A percentile compares a stretch with the other conserved stretches of the same genome.
Conservation (phyloP, 768 basidiomycete species). For the Serendipita indica region DNA sequence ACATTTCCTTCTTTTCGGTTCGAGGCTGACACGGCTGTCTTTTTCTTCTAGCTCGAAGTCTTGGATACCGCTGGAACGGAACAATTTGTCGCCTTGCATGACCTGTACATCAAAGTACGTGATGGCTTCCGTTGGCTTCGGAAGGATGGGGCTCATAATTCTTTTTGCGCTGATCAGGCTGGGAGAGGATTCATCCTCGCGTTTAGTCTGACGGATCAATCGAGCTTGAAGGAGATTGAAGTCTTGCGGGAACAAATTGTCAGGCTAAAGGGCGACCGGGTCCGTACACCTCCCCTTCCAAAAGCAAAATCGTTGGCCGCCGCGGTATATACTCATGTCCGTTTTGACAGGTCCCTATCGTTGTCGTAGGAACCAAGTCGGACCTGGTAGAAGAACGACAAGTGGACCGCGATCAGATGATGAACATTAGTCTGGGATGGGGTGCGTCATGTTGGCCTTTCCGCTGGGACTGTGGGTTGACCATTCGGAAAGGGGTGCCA, state of each 20-base stretch:
- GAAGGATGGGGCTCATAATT: not conserved
- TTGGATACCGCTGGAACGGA: constrained; percentile 78
- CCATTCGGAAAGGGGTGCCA: constrained; percentile 38
- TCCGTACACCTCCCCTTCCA: not conserved
- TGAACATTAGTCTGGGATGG: constrained; percentile 13
- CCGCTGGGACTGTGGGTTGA: constrained; percentile 20
- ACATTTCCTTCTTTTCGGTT: too few species aligned
- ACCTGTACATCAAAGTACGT: constrained; percentile 48
- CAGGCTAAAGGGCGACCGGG: constrained; percentile 45
- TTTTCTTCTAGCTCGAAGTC: constrained; percentile 48
- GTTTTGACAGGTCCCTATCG: constrained; percentile 44
- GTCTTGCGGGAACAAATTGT: constrained; percentile 68
- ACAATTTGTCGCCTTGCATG: constrained; percentile 67
- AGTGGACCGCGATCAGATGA: constrained; percentile 31
- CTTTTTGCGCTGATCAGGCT: not conserved
- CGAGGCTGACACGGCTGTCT: not conserved
- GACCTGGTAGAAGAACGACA: constrained; percentile 72
- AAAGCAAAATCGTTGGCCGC: not conserved
- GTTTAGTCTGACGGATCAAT: constrained; percentile 62
- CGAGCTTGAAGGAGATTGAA: constrained; percentile 65
- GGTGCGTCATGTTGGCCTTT: constrained; percentile 12
- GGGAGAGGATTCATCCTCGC: constrained; percentile 21
- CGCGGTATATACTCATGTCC: not conserved
- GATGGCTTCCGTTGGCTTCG: not conserved
- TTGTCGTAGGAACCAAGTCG: constrained; percentile 74